Evolutionary conservation across 2,329 filamentous ascomycete species (phyloP).

Genomic region (Chrysoporthe cubensis): DNA sequence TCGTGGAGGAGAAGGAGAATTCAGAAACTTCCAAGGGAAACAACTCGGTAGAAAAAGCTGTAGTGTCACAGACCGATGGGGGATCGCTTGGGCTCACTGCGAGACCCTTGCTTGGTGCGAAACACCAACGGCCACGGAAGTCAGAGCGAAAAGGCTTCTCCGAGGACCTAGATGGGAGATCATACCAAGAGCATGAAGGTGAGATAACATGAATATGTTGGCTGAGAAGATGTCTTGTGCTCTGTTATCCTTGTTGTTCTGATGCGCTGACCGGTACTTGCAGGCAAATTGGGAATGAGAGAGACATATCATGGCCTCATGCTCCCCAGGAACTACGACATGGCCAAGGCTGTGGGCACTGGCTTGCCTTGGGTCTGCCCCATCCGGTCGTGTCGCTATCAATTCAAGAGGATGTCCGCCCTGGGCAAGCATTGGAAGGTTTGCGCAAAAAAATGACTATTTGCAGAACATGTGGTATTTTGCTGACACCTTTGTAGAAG

Average conservation of each 20-base stretch:
- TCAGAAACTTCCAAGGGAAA: too few relatives aligned
- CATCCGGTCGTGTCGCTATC: constrained; percentile 14
- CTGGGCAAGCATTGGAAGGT: constrained; percentile 17
- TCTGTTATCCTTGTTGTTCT: background rate
- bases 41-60: too few relatives aligned
- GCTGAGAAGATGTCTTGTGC: background rate
- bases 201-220: background rate
- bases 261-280: background rate
- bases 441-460: background rate
- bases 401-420: background rate
- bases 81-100: too few relatives aligned
- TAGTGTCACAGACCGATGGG: too few relatives aligned
- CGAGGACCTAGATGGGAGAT: too few relatives aligned
- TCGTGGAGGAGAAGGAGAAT: too few relatives aligned
- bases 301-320: background rate
- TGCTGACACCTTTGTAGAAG: background rate
- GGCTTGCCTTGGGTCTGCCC: constrained; percentile 18
- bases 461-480: background rate
- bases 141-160: too few relatives aligned
- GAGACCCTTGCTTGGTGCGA: too few relatives aligned
- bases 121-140: too few relatives aligned
- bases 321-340: constrained; percentile 15
- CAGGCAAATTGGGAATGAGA: background rate
- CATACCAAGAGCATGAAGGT: background rate
- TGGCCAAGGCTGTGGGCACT: background rate